phyloP scores from a whole-genome alignment of 2,329 filamentous ascomycete genomes.

The Penicillium capsulatum region DNA sequence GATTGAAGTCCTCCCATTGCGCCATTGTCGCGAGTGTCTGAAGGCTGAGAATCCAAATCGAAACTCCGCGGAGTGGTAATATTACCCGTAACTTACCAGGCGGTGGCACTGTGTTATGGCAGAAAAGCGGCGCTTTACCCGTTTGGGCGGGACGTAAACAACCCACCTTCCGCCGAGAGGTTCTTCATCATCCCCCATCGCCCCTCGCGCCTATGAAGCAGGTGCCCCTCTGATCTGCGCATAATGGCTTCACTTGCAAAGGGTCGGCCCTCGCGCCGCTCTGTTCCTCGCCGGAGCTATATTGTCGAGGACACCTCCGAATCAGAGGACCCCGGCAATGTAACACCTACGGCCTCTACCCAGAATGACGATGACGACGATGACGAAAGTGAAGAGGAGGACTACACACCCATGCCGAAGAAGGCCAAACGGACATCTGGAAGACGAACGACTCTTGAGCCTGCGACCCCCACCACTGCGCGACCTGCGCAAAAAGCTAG shows the following conservation, averaged over 20 bases:
- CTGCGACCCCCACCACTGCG: slow-evolving; percentile 43
- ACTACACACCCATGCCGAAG: slow-evolving; percentile 71
- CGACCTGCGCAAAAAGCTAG: slow-evolving; percentile 34
- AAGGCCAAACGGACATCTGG: slow-evolving; percentile 56
- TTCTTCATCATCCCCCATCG: slow-evolving; percentile 9
- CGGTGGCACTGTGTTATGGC: slow-evolving; percentile 35
- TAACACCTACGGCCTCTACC: slow-evolving; percentile 41
- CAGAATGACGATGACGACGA: slow-evolving; percentile 54
- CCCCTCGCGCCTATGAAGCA: slow-evolving; percentile 29
- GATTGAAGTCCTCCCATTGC: slow-evolving; percentile 60
- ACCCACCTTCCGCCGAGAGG: slow-evolving; percentile 27
- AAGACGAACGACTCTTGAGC: slow-evolving; percentile 49
- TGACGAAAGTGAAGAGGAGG: slow-evolving; percentile 68
- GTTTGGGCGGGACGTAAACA: slow-evolving; percentile 38
- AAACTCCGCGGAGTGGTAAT: slow-evolving; percentile 18
- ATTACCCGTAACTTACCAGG: slow-evolving; percentile 19
- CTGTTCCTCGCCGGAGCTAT: slow-evolving; percentile 63
- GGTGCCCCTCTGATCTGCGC: slow-evolving; percentile 14
- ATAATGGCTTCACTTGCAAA: slow-evolving; percentile 41
- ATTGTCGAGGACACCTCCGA: slow-evolving; percentile 76
- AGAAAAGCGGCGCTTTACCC: slow-evolving; percentile 32
- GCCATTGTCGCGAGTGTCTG: slow-evolving; percentile 32
- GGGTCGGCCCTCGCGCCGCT: slow-evolving; percentile 57
- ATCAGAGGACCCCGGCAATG: slow-evolving; percentile 58
- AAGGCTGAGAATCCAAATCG: background rate